Conservation (phyloP, 495 filamentous ascomycete species). For the Penicillium angulare region DNA sequence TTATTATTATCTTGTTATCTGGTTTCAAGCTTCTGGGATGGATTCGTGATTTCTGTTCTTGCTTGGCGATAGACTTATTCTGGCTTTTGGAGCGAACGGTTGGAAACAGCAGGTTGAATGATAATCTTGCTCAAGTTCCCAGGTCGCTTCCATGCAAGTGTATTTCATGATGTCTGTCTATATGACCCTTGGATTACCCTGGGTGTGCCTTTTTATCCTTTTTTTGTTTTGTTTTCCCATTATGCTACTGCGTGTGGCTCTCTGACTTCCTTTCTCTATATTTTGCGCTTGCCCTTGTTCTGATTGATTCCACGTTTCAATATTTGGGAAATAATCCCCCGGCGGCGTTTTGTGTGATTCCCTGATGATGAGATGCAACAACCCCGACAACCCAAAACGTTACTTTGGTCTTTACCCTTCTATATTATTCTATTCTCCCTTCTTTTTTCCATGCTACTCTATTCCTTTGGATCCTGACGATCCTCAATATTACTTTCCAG, state of each 20-base stretch:
- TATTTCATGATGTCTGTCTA: constrained; percentile 22
- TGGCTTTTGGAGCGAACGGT: constrained; percentile 4
- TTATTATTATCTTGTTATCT: constrained; percentile 1
- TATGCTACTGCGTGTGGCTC: constrained; percentile 9
- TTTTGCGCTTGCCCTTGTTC: background rate
- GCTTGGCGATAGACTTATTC: constrained; percentile 13
- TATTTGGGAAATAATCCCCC: background rate
- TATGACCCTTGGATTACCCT: constrained; percentile 8
- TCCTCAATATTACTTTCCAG: too few species aligned
- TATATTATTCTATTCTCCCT: background rate
- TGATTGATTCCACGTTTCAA: constrained; percentile 6
- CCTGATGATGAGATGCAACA: constrained; percentile 28
- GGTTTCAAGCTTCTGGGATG: constrained; percentile 1
- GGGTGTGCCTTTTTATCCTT: background rate
- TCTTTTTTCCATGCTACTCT: background rate
- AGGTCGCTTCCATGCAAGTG: constrained; percentile 2
- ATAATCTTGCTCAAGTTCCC: background rate
- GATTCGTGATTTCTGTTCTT: constrained; percentile 3
- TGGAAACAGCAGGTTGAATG: background rate
- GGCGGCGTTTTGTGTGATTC: constrained; percentile 26
- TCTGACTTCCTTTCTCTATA: constrained; percentile 1
- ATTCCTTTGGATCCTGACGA: too few species aligned
- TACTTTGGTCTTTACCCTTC: constrained; percentile 1
- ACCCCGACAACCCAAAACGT: constrained; percentile 17
- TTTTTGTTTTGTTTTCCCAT: background rate